Evolutionary conservation across 2,329 filamentous ascomycete genomes (phyloP), one percentile per base, ranked within the genome.

Genomic region (Blastomyces parvus): DNA sequence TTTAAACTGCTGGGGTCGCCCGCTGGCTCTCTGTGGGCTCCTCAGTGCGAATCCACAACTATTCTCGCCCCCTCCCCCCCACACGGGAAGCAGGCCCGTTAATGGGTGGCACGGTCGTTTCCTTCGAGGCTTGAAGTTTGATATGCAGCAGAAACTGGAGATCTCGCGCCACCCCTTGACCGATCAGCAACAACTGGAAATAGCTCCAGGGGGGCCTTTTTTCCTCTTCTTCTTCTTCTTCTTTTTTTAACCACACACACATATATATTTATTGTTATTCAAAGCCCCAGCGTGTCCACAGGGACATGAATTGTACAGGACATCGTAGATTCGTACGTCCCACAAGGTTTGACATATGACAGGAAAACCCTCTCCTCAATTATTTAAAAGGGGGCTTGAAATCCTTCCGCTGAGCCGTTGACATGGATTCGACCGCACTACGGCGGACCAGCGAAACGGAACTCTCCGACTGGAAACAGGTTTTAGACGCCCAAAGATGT

Each of bases 51-150:
- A 50, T 27, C 22, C 22, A 50, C 46, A 25, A 50, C 17, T 25
- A 42, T 40, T 1, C 2, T 30, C 14, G 25, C 25, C 22, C 22
- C 9, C 46, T 3, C n/a, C 22, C 38, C 36, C 14, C 56, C 56
- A 44, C 56, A 58, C 56, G 38, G 56, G 56, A 58, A 27, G 38
- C 48, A 25, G 48, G 11, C 22, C 48, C 22, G 52, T 59, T 57
- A 11, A 33, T 4, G 14, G 22, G 2, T 19, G 13, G 27, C 27
- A 33, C 48, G 25, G 50, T 27, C 25, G 17, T 53, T 33, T 36
- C 8, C 22, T 25, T 25, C 25, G 9, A 25, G 40, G 40, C 2
- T n/a, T 33, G 13, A 17, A 55, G 14, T 6, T 30, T 55, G 52
- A 33, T n/a, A n/a, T 57, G n/a, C 22, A 30, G 56, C 6, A 27